These are phyloP conservation scores for Linum usitatissimum DNA, from an alignment of 345 rosid genomes.

Conservation along the genomic window DNA sequence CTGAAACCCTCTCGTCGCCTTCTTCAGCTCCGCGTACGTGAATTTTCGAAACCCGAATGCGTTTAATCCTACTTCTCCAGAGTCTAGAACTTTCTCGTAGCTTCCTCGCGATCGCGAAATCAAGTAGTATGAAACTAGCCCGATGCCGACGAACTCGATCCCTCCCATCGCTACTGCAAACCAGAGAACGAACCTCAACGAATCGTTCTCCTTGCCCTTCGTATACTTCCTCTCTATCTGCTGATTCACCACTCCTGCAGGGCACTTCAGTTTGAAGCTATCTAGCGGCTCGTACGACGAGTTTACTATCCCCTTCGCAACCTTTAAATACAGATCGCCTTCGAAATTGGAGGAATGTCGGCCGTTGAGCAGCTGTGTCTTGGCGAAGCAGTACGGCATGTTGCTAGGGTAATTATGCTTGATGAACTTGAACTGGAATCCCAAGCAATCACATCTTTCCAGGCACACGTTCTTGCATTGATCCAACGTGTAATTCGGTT, in stretches of 20 bases:
- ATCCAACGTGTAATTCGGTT: background rate
- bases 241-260: background rate
- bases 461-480: slow-evolving; percentile 7
- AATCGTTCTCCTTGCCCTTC: background rate
- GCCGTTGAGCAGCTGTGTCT: background rate
- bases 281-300: background rate
- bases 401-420: background rate
- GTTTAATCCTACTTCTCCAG: background rate
- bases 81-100: too few relatives aligned
- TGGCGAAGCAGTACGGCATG: slow-evolving; percentile 9
- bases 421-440: background rate
- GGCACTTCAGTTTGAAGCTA: slow-evolving; percentile 6
- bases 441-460: slow-evolving; percentile 8
- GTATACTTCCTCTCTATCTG: slow-evolving; percentile 16
- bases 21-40: slow-evolving; percentile 5
- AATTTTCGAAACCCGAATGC: slow-evolving; percentile 19
- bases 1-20: slow-evolving; percentile 9
- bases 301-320: slow-evolving; percentile 25
- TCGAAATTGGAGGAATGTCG: background rate
- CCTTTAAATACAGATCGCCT: slow-evolving; percentile 2
- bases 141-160: slow-evolving; percentile 17
- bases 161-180: slow-evolving; percentile 19
- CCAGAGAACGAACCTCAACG: slow-evolving; percentile 20
- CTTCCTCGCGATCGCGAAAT: background rate
- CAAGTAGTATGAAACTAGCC: slow-evolving; percentile 22